A percentile compares a stretch with the other conserved stretches of the same genome.
phyloP scores from a whole-genome alignment of 176 grass and related monocot species.

The Pontederia crassipes region DNA sequence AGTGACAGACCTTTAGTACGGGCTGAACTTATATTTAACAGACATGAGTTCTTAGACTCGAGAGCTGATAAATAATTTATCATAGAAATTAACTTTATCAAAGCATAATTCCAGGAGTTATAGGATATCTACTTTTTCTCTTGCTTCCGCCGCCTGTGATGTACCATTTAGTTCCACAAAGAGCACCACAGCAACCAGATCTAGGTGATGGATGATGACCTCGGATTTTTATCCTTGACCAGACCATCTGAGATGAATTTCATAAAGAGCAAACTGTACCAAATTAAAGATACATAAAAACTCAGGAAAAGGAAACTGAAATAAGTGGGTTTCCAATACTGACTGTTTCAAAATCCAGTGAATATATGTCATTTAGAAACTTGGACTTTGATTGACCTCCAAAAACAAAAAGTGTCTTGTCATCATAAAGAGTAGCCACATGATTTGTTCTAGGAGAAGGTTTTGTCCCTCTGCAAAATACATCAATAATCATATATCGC shows the following conservation, averaged over 20 bases:
- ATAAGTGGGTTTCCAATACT: background rate
- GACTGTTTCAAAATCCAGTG: conserved; percentile 95
- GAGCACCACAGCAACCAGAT: conserved; percentile 83
- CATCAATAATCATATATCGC: background rate
- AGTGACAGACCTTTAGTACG: no score
- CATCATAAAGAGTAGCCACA: conserved; percentile 71
- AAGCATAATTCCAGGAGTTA: conserved; percentile 5
- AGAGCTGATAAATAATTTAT: no score
- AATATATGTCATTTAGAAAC: conserved; percentile 81
- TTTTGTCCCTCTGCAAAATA: conserved; percentile 52
- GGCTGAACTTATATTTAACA: no score
- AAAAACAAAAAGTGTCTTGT: conserved; percentile 79
- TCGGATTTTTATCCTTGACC: conserved; percentile 83
- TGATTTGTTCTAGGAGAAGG: conserved; percentile 93
- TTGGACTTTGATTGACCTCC: conserved; percentile 94
- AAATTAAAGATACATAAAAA: background rate
- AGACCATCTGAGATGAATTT: conserved; percentile 58
- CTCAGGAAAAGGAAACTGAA: no score
- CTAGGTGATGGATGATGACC: conserved; percentile 89
- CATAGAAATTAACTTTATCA: background rate
- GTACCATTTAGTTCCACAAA: conserved; percentile 98
- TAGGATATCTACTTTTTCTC: conserved; percentile 63
- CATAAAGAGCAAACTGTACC: background rate
- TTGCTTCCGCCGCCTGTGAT: conserved; percentile 94
- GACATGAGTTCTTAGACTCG: background rate